Percentiles rank a stretch among this genome's conserved stretches.
These are phyloP conservation scores for Pleurotus platypus DNA, from an alignment of 768 basidiomycete species.

Conservation along the genomic window DNA sequence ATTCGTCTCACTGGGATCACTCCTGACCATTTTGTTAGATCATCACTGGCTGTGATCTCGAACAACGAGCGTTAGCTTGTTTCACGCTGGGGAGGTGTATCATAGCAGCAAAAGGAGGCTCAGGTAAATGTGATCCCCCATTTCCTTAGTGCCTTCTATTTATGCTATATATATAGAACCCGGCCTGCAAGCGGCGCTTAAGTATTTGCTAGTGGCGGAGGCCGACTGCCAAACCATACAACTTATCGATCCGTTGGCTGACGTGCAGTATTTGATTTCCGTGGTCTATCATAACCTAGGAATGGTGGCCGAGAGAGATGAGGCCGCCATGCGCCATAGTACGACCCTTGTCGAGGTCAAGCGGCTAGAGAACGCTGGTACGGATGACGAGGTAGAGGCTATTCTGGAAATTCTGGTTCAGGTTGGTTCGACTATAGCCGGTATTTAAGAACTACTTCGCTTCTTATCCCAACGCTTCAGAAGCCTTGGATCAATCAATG, in stretches of 20 bases:
- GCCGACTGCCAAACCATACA: constrained; percentile 59
- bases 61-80: constrained; percentile 73
- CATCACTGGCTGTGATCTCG: constrained; percentile 67
- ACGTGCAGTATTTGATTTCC: constrained; percentile 70
- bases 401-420: constrained; percentile 56
- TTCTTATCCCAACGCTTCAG: not conserved
- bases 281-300: constrained; percentile 72
- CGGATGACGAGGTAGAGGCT: constrained; percentile 50
- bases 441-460: constrained; percentile 16
- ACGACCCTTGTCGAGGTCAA: constrained; percentile 37
- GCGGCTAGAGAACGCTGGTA: constrained; percentile 36
- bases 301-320: constrained; percentile 51
- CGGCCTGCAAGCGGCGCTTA: constrained; percentile 52
- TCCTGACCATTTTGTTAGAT: constrained; percentile 37
- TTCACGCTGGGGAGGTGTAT: constrained; percentile 74
- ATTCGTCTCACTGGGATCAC: not conserved
- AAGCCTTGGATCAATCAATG: no score
- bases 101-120: constrained; percentile 50
- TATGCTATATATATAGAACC: constrained; percentile 22
- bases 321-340: constrained; percentile 44
- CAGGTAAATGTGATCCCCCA: constrained; percentile 25
- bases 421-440: constrained; percentile 54
- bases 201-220: constrained; percentile 61
- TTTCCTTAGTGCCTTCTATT: not conserved
- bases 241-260: constrained; percentile 55